Percentiles rank a stretch among this genome's conserved stretches.
These are phyloP conservation scores for Aspergillus avenaceus DNA, from an alignment of 495 filamentous ascomycete genomes.

Conservation along the genomic window DNA sequence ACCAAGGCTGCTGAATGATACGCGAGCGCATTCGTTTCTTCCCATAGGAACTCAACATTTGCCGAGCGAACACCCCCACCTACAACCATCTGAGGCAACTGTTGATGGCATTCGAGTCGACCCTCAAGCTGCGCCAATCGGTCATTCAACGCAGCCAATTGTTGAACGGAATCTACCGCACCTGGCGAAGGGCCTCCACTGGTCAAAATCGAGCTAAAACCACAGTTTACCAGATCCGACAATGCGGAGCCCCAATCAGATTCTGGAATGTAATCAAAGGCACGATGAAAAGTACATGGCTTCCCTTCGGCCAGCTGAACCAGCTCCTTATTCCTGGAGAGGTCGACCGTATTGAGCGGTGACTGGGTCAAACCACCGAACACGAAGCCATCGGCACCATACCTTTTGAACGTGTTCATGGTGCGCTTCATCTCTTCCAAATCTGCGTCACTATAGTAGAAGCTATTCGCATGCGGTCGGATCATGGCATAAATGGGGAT, in stretches of 20 bases:
- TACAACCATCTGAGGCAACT: constrained; percentile 24
- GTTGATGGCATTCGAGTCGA: background rate
- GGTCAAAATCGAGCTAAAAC: constrained; percentile 45
- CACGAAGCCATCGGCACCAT: constrained; percentile 46
- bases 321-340: constrained; percentile 30
- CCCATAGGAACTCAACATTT: constrained; percentile 28
- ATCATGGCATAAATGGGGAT: constrained; percentile 51
- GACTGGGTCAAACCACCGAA: constrained; percentile 38
- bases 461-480: constrained; percentile 38
- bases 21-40: constrained; percentile 18
- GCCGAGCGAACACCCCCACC: constrained; percentile 37
- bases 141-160: constrained; percentile 6
- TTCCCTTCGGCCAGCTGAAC: constrained; percentile 32
- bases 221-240: constrained; percentile 31
- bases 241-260: constrained; percentile 22
- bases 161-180: constrained; percentile 15
- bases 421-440: constrained; percentile 38
- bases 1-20: constrained; percentile 40
- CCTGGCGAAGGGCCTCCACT: constrained; percentile 34
- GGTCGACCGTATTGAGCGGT: constrained; percentile 26
- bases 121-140: background rate
- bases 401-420: constrained; percentile 25
- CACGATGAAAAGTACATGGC: constrained; percentile 53
- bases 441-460: constrained; percentile 34
- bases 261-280: constrained; percentile 42